These are phyloP conservation scores for Skeletonema grethae DNA, from an alignment of 108 stramenopile species.

Conservation along the genomic window DNA sequence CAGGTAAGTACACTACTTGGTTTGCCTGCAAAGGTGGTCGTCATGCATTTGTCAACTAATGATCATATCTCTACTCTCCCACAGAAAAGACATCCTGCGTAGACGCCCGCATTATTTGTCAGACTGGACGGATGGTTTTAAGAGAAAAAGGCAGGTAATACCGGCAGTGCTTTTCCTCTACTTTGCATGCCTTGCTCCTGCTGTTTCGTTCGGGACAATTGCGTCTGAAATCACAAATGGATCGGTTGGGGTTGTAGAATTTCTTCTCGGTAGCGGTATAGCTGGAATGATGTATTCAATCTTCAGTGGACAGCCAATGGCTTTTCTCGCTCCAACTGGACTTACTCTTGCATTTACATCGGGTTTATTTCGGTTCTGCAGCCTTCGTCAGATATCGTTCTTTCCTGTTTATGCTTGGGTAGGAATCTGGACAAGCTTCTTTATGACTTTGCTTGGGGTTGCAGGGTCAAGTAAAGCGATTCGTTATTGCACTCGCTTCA, in stretches of 20 bases:
- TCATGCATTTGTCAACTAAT: slow-evolving; percentile 10
- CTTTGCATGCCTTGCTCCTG: slow-evolving; percentile 94
- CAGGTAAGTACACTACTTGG: slow-evolving; percentile 29
- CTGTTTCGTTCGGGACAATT: slow-evolving; percentile 94
- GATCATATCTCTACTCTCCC: background rate
- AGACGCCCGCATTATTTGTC: slow-evolving; percentile 60
- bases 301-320: slow-evolving; percentile 91
- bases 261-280: slow-evolving; percentile 81
- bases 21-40: background rate
- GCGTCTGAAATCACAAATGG: slow-evolving; percentile 86
- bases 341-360: slow-evolving; percentile 94
- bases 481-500: slow-evolving; percentile 94
- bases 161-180: slow-evolving; percentile 93
- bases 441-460: slow-evolving; percentile 82
- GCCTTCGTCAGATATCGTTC: slow-evolving; percentile 80
- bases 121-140: slow-evolving; percentile 81
- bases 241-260: slow-evolving; percentile 91
- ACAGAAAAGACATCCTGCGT: slow-evolving; percentile 57
- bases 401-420: slow-evolving; percentile 95
- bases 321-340: slow-evolving; percentile 97
- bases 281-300: slow-evolving; percentile 78
- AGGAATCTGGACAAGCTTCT: slow-evolving; percentile 91
- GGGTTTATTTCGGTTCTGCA: slow-evolving; percentile 82
- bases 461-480: slow-evolving; percentile 84
- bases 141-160: slow-evolving; percentile 69